Conservation (phyloP, 2,329 filamentous ascomycete genomes). For the Emergomyces pasteurianus region DNA sequence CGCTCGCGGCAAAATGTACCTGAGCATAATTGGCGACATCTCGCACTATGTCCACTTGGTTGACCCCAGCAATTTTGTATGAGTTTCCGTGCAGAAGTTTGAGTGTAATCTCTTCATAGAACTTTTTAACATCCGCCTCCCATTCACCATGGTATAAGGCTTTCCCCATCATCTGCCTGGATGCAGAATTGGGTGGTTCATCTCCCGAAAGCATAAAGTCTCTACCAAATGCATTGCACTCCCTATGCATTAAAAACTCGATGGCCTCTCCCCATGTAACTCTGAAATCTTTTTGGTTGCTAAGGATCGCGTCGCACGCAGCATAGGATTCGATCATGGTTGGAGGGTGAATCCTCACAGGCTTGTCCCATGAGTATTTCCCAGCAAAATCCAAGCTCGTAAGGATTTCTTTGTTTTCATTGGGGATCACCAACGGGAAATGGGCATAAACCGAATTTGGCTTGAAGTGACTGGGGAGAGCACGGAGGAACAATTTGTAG, state of each 20-base stretch:
- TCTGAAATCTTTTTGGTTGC: slow-evolving; percentile 14
- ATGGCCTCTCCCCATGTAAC: slow-evolving; percentile 15
- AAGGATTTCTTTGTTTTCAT: slow-evolving; percentile 17
- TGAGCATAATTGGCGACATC: slow-evolving; percentile 16
- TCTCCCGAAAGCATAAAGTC: slow-evolving; percentile 17
- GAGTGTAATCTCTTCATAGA: slow-evolving; percentile 11
- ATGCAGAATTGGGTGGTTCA: slow-evolving; percentile 8
- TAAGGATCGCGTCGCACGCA: slow-evolving; percentile 11
- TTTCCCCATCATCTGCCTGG: slow-evolving; percentile 12
- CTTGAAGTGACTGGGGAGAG: slow-evolving; percentile 17
- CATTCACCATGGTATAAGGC: slow-evolving; percentile 12
- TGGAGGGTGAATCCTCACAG: slow-evolving; percentile 6
- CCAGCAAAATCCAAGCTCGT: slow-evolving; percentile 10
- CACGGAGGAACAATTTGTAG: slow-evolving; percentile 18
- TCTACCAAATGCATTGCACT: slow-evolving; percentile 12
- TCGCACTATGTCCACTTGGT: slow-evolving; percentile 16
- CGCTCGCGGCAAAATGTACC: slow-evolving; percentile 15
- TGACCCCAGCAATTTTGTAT: slow-evolving; percentile 33
- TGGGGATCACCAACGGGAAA: slow-evolving; percentile 17
- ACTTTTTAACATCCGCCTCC: slow-evolving; percentile 9
- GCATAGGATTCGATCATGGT: slow-evolving; percentile 10
- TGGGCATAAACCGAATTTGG: slow-evolving; percentile 17
- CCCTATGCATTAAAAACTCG: slow-evolving; percentile 11
- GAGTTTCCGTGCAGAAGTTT: slow-evolving; percentile 20
- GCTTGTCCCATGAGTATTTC: slow-evolving; percentile 14